A percentile compares a stretch with the other conserved stretches of the same genome.
These are phyloP conservation scores for Arthrinium puccinioides DNA, from an alignment of 2,329 filamentous ascomycete genomes.

Conservation along the genomic window DNA sequence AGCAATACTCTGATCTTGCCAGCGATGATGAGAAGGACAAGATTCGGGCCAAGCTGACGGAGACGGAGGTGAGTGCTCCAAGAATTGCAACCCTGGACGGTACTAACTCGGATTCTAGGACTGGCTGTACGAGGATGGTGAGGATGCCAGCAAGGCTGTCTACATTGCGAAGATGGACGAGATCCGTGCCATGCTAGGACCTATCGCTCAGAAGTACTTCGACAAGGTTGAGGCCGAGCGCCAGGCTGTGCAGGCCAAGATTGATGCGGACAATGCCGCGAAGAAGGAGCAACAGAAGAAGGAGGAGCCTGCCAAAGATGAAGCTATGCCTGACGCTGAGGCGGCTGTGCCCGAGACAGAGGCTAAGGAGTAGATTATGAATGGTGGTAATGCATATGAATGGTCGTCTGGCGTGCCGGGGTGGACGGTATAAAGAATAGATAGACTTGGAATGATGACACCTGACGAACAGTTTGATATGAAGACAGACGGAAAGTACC, in stretches of 20 bases:
- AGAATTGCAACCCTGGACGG: neutral
- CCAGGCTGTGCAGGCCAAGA: constrained; percentile 66
- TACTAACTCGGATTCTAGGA: constrained; percentile 52
- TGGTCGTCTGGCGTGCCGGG: constrained; percentile 5
- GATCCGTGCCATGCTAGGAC: constrained; percentile 82
- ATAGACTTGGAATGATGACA: constrained; percentile 7
- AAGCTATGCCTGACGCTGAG: constrained; percentile 59
- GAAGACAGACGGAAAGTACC: no score
- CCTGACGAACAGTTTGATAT: no score
- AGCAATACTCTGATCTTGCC: constrained; percentile 81
- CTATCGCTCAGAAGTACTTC: constrained; percentile 88
- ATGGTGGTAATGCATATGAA: neutral
- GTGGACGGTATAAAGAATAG: constrained; percentile 7
- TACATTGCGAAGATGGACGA: constrained; percentile 96
- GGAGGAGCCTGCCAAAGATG: constrained; percentile 41
- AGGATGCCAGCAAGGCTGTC: constrained; percentile 87
- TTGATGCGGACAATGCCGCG: constrained; percentile 70
- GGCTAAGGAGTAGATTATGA: constrained; percentile 14
- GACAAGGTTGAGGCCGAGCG: constrained; percentile 90
- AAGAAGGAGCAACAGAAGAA: constrained; percentile 57
- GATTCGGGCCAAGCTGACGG: constrained; percentile 75
- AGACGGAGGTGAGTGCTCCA: constrained; percentile 66
- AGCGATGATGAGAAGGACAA: constrained; percentile 89
- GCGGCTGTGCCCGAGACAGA: constrained; percentile 43
- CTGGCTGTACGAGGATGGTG: constrained; percentile 96